Conservation (phyloP, 331 rosid species). For the Dryas integrifolia region DNA sequence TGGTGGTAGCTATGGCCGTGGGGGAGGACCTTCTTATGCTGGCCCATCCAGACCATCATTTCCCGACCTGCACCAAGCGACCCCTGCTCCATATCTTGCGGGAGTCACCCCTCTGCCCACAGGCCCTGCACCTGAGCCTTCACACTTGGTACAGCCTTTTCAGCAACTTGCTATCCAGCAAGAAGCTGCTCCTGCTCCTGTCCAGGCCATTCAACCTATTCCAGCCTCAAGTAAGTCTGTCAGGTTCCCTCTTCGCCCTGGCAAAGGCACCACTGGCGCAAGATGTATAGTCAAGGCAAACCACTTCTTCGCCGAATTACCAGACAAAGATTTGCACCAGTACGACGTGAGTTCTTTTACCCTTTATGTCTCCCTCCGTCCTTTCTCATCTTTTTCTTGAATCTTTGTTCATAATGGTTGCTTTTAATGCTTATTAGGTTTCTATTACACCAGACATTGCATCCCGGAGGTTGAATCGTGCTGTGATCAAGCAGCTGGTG, state of each 20-base stretch:
- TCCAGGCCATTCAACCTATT: constrained; percentile 43
- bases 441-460: constrained; percentile 85
- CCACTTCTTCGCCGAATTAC: constrained; percentile 33
- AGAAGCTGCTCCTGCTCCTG: constrained; percentile 29
- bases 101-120: constrained; percentile 16
- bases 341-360: constrained; percentile 30
- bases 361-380: neutral
- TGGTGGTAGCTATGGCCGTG: constrained; percentile 33
- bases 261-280: constrained; percentile 69
- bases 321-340: constrained; percentile 37
- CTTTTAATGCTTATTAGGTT: constrained; percentile 44
- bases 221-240: constrained; percentile 70
- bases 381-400: neutral
- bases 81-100: constrained; percentile 43
- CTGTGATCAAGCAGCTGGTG: constrained; percentile 79
- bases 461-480: constrained; percentile 81
- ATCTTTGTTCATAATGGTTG: constrained; percentile 5
- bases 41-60: constrained; percentile 55
- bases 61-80: constrained; percentile 99
- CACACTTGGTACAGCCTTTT: constrained; percentile 37
- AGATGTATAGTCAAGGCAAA: constrained; percentile 41
- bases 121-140: constrained; percentile 39
- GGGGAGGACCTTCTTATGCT: constrained; percentile 36
- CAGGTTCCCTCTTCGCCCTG: constrained; percentile 96
- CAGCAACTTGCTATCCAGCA: constrained; percentile 40